Evolutionary conservation across 306 rosid genomes (phyloP).

Genomic region (Adenanthera pavonina): DNA sequence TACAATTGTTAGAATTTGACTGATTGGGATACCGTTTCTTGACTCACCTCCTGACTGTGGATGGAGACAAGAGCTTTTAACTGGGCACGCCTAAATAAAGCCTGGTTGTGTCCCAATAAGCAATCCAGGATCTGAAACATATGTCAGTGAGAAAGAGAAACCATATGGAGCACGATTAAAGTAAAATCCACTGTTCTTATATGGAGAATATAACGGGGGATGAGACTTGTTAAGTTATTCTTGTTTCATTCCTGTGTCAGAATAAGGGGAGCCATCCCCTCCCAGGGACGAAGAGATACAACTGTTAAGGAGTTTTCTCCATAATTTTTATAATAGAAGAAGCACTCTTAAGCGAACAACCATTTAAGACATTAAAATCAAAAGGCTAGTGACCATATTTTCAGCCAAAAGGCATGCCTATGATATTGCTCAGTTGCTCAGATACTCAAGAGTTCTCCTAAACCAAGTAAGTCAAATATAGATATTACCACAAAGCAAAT

Average conservation of each 20-base stretch:
- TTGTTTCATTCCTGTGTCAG: not conserved
- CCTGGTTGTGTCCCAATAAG: constrained; percentile 87
- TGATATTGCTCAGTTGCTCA: constrained; percentile 12
- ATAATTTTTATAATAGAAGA: not conserved
- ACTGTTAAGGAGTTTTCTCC: not conserved
- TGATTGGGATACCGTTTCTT: not conserved
- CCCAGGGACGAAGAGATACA: constrained; percentile 12
- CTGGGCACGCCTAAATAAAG: constrained; percentile 96
- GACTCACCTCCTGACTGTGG: constrained; percentile 82
- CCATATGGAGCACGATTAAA: constrained; percentile 3
- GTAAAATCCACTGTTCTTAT: constrained; percentile 13
- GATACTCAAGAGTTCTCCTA: constrained; percentile 9
- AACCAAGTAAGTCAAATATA: not conserved
- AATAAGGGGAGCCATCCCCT: constrained; percentile 10
- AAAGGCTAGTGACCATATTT: constrained; percentile 12
- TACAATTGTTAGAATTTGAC: not conserved
- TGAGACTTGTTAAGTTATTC: no score
- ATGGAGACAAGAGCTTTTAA: constrained; percentile 94
- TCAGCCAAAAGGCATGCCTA: constrained; percentile 31
- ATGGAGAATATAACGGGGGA: no score
- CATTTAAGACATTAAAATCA: not conserved
- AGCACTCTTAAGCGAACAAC: not conserved
- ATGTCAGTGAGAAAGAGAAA: constrained; percentile 33
- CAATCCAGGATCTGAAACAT: constrained; percentile 74
- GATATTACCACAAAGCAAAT: constrained; percentile 24